Evolutionary conservation across 495 filamentous ascomycete species (phyloP), one percentile per base, ranked within the genome.

Genomic region (Lasiosphaeriaceae sp.): DNA sequence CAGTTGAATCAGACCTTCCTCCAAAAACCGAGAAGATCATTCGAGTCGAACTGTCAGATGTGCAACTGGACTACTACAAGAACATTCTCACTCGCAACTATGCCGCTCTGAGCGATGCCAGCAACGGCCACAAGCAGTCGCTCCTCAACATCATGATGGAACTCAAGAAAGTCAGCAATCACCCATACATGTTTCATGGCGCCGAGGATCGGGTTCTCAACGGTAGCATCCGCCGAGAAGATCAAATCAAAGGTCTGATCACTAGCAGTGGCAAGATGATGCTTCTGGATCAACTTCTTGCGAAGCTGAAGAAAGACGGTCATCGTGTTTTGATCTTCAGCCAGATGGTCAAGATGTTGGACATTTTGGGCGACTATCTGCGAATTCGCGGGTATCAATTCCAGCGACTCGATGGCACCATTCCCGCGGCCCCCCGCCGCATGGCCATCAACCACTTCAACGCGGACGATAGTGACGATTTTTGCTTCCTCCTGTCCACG

Each of bases 81-180:
- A 97, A 97, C 66, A 97, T 99, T 58, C 81, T 99, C 11, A 97
- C 95, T 0, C 83, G 91, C 50, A 99, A 99, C 62, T 99, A 97
- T 64, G 88, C 91, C 24, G 94, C 93, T 8, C 80, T 99, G 47
- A 96, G 95, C 64, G 85, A 93, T 61, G 93, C 91, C 20, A 83
- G 85, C 23, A 90, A 82, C 50, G 94, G 92, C 8, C 86, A 90
- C 66, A 96, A 96, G 69, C 91, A 94, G 59, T 96, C 92, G 1
- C 74, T 97, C n/a, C 73, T 97, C 53, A 99, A 99, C 72, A 96
- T 99, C 66, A 96, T 97, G 81, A 99, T 99, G 93, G 95, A 99
- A 68, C 71, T 99, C 63, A 97, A 97, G 77, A 99, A 99, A 71
- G 90, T 92, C 60, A 96, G 92, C 79, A 97, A 97, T 59, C 94